A percentile compares a stretch with the other conserved stretches of the same genome.
Evolutionary conservation across 495 filamentous ascomycete species (phyloP).

Genomic region (Hypoxylon lenormandii): DNA sequence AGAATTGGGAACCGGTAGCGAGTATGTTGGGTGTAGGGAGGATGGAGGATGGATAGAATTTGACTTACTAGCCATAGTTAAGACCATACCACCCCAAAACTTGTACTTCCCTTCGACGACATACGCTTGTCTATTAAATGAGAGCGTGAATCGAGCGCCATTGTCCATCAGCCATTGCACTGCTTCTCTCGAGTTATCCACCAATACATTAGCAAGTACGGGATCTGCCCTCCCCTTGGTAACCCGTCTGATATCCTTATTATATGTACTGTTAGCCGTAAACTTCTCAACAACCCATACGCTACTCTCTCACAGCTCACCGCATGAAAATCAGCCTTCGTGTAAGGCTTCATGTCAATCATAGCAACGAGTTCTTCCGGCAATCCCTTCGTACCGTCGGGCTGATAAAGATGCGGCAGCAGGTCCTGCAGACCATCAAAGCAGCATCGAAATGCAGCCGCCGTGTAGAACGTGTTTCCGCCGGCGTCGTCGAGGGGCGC

Average conservation of each 20-base stretch:
- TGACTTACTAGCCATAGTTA: conserved; percentile 63
- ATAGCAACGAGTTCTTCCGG: conserved; percentile 59
- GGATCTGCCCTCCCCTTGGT: conserved; percentile 62
- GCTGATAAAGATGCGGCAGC: conserved; percentile 47
- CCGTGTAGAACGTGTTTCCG: conserved; percentile 70
- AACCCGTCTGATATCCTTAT: conserved; percentile 63
- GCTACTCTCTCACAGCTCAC: conserved; percentile 11
- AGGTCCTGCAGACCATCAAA: conserved; percentile 63
- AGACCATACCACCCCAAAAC: conserved; percentile 71
- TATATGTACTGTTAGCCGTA: background rate
- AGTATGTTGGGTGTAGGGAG: background rate
- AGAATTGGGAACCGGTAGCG: background rate
- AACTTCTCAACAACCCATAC: background rate
- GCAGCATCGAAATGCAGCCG: conserved; percentile 66
- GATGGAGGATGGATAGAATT: background rate
- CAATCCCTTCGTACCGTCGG: conserved; percentile 53
- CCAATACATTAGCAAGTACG: conserved; percentile 56
- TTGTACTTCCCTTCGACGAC: conserved; percentile 65
- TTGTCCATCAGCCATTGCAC: conserved; percentile 67
- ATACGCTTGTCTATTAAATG: conserved; percentile 72
- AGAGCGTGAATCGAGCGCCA: conserved; percentile 67
- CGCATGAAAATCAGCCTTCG: conserved; percentile 44
- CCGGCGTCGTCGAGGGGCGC: conserved; percentile 65
- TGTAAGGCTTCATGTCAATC: conserved; percentile 52
- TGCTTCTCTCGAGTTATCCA: conserved; percentile 60